Percentiles rank a stretch among this genome's conserved stretches.
phyloP scores from a whole-genome alignment of 306 rosid species.

The Malus fusca region DNA sequence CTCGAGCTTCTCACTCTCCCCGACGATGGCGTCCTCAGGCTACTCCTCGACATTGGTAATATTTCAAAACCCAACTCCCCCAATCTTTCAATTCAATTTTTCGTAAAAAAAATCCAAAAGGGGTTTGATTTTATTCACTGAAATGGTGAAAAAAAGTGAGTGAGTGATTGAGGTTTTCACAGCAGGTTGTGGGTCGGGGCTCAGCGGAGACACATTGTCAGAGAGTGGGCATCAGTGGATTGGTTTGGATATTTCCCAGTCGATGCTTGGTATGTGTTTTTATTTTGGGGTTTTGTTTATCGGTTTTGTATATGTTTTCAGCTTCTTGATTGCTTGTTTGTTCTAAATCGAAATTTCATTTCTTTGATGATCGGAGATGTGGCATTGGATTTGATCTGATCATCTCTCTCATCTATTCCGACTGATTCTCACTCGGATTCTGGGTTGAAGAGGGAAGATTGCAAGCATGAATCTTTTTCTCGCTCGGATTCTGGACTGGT shows the following conservation, averaged over 20 bases:
- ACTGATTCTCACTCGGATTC: too few relatives aligned
- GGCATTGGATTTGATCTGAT: constrained; percentile 35
- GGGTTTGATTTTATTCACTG: background rate
- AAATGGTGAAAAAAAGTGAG: background rate
- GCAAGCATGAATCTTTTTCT: too few relatives aligned
- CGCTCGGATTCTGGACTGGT: too few relatives aligned
- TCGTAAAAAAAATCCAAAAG: background rate
- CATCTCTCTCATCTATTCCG: too few relatives aligned
- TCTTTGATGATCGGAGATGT: constrained; percentile 33
- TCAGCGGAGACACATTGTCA: constrained; percentile 75
- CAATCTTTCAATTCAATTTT: background rate
- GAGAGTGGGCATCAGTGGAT: constrained; percentile 86
- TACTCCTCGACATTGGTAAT: constrained; percentile 79
- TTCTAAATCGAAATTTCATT: background rate
- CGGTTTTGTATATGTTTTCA: background rate
- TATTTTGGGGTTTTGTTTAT: background rate
- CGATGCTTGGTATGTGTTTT: constrained; percentile 69
- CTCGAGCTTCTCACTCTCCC: constrained; percentile 76
- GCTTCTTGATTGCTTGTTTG: background rate
- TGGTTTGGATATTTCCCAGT: constrained; percentile 77
- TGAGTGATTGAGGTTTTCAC: background rate
- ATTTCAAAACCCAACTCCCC: background rate
- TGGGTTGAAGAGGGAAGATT: too few relatives aligned
- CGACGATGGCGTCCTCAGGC: constrained; percentile 57
- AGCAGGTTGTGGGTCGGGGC: constrained; percentile 93